These are phyloP conservation scores for Cucumis sativus DNA, from an alignment of 306 rosid genomes.

Conservation along the genomic window DNA sequence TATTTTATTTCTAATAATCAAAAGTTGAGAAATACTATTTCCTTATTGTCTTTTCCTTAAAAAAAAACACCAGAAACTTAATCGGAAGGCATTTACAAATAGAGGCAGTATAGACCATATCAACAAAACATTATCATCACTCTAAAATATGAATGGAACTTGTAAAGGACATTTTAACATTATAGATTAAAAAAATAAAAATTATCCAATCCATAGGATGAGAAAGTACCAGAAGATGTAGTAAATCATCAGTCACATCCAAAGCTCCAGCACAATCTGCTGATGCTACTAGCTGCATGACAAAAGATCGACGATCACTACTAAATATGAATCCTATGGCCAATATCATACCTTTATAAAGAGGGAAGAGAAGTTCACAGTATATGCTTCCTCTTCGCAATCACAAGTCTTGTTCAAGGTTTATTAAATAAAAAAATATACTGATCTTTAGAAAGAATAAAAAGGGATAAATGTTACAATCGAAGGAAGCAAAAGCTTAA, in stretches of 20 bases:
- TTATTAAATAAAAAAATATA: background rate
- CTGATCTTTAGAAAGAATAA: background rate
- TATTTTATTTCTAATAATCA: background rate
- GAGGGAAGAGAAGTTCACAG: background rate
- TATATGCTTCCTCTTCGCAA: background rate
- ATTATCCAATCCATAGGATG: background rate
- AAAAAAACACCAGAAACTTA: background rate
- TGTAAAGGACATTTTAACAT: background rate
- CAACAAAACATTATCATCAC: background rate
- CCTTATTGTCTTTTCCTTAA: no score
- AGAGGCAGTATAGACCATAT: background rate
- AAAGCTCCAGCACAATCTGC: slow-evolving; percentile 98
- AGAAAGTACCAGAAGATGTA: slow-evolving; percentile 60
- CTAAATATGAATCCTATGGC: background rate
- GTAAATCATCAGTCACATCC: slow-evolving; percentile 90
- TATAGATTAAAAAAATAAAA: background rate
- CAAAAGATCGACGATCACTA: slow-evolving; percentile 23
- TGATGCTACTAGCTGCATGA: slow-evolving; percentile 91
- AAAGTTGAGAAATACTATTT: background rate
- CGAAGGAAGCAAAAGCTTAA: background rate
- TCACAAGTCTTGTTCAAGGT: background rate
- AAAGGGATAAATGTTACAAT: background rate
- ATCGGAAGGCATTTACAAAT: background rate
- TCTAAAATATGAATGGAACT: background rate
- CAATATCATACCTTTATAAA: background rate